A percentile compares a stretch with the other conserved stretches of the same genome.
phyloP scores from a whole-genome alignment of 129 eudicot species.

The Kitagawia praeruptora region DNA sequence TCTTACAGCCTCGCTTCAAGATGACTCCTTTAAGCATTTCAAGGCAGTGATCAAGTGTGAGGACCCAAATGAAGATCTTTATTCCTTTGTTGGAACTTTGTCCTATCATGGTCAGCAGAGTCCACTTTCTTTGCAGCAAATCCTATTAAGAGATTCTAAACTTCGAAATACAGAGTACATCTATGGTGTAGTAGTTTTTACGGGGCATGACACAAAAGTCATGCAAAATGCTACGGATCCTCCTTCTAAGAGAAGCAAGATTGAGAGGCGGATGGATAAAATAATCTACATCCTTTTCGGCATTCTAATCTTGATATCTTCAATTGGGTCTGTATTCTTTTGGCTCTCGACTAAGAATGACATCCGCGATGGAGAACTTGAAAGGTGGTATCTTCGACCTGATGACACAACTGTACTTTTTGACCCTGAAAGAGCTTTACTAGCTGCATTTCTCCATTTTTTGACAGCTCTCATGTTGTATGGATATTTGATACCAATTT shows the following conservation, averaged over 20 bases:
- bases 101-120: slow-evolving; percentile 29
- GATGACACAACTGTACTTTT: slow-evolving; percentile 47
- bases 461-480: slow-evolving; percentile 84
- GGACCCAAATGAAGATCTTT: slow-evolving; percentile 94
- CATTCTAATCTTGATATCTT: slow-evolving; percentile 50
- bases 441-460: slow-evolving; percentile 84
- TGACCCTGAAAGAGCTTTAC: slow-evolving; percentile 54
- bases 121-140: slow-evolving; percentile 78
- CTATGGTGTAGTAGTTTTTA: slow-evolving; percentile 74
- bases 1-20: slow-evolving; percentile 49
- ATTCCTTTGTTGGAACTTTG: slow-evolving; percentile 71
- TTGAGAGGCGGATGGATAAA: slow-evolving; percentile 81
- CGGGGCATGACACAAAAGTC: slow-evolving; percentile 95
- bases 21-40: slow-evolving; percentile 52
- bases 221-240: slow-evolving; percentile 95
- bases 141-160: slow-evolving; percentile 85
- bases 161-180: slow-evolving; percentile 74
- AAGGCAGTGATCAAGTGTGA: slow-evolving; percentile 81
- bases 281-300: slow-evolving; percentile 73
- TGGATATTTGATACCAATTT: slow-evolving; percentile 89
- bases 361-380: slow-evolving; percentile 27
- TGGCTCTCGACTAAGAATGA: slow-evolving; percentile 63
- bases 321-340: slow-evolving; percentile 71
- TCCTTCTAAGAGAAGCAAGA: slow-evolving; percentile 91
- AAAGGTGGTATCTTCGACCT: slow-evolving; percentile 95